Evolutionary conservation across 768 basidiomycete genomes (phyloP).

Genomic region (Pisolithus orientalis): DNA sequence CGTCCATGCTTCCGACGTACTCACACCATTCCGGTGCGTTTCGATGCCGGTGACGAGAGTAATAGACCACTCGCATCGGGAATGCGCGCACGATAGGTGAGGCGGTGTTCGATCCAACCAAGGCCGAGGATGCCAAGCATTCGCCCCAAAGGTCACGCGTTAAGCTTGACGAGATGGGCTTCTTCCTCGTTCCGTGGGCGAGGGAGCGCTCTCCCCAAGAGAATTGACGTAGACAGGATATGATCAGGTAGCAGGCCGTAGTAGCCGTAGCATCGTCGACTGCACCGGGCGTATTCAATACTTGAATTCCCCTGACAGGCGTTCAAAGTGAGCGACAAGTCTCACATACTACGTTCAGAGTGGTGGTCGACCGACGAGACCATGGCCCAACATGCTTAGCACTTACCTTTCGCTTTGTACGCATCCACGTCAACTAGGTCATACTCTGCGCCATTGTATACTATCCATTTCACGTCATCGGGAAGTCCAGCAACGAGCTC

Average conservation of each 20-base stretch:
- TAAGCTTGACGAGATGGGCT: slow-evolving; percentile 36
- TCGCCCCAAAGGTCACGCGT: slow-evolving; percentile 59
- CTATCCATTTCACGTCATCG: slow-evolving; percentile 71
- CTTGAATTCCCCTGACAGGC: slow-evolving; percentile 39
- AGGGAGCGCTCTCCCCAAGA: slow-evolving; percentile 51
- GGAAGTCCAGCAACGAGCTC: slow-evolving; percentile 53
- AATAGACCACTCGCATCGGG: slow-evolving; percentile 86
- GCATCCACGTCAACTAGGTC: slow-evolving; percentile 78
- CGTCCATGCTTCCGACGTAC: slow-evolving; percentile 62
- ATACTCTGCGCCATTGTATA: slow-evolving; percentile 90
- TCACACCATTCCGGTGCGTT: slow-evolving; percentile 68
- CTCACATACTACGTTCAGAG: not conserved
- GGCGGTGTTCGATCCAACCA: slow-evolving; percentile 69
- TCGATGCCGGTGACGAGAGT: slow-evolving; percentile 52
- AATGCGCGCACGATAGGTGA: slow-evolving; percentile 69
- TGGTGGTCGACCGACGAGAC: not conserved
- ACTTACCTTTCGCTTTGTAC: slow-evolving; percentile 54
- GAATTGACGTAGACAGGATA: slow-evolving; percentile 72
- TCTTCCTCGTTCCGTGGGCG: slow-evolving; percentile 57
- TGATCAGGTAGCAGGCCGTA: slow-evolving; percentile 74
- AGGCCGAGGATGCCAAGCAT: slow-evolving; percentile 71
- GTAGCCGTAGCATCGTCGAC: slow-evolving; percentile 91
- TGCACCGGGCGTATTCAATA: slow-evolving; percentile 88
- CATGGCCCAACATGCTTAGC: not conserved
- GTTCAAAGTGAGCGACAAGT: not conserved